phyloP scores from a whole-genome alignment of 2,329 filamentous ascomycete genomes.

The Microdochium paspali region DNA sequence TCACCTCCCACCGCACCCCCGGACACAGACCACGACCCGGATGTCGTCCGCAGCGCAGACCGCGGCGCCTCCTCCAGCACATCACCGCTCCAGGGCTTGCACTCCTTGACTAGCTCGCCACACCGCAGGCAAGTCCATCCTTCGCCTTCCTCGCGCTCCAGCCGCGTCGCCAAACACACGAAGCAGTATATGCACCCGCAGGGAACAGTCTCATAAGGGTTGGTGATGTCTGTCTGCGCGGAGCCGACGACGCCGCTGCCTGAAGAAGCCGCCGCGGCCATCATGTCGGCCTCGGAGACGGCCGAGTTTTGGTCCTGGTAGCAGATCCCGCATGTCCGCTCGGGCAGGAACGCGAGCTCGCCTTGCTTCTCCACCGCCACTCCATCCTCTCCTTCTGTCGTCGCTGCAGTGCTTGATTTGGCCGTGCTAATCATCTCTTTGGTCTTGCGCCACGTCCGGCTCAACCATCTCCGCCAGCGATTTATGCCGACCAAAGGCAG shows the following conservation, averaged over 20 bases:
- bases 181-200: slow-evolving; percentile 96
- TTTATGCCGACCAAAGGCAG: slow-evolving; percentile 94
- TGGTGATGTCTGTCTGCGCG: slow-evolving; percentile 87
- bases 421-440: slow-evolving; percentile 51
- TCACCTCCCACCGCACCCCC: background rate
- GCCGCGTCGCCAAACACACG: slow-evolving; percentile 80
- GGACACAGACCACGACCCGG: background rate
- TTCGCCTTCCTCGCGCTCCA: slow-evolving; percentile 89
- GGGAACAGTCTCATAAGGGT: slow-evolving; percentile 84
- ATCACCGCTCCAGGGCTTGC: slow-evolving; percentile 86
- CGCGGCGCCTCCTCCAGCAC: slow-evolving; percentile 52
- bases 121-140: slow-evolving; percentile 90
- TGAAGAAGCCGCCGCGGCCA: slow-evolving; percentile 55
- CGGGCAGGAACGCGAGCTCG: slow-evolving; percentile 77
- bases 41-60: slow-evolving; percentile 26
- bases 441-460: slow-evolving; percentile 74
- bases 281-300: slow-evolving; percentile 64
- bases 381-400: slow-evolving; percentile 33
- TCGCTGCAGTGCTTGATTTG: too few species aligned
- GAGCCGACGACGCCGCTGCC: slow-evolving; percentile 71
- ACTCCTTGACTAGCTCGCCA: slow-evolving; percentile 73
- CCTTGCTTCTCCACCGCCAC: slow-evolving; percentile 44
- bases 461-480: slow-evolving; percentile 86
- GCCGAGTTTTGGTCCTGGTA: slow-evolving; percentile 85
- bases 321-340: slow-evolving; percentile 93